A percentile compares a stretch with the other conserved stretches of the same genome.
Conservation (phyloP, 805 yeast species). For the Barnettozyma botsteinii region DNA sequence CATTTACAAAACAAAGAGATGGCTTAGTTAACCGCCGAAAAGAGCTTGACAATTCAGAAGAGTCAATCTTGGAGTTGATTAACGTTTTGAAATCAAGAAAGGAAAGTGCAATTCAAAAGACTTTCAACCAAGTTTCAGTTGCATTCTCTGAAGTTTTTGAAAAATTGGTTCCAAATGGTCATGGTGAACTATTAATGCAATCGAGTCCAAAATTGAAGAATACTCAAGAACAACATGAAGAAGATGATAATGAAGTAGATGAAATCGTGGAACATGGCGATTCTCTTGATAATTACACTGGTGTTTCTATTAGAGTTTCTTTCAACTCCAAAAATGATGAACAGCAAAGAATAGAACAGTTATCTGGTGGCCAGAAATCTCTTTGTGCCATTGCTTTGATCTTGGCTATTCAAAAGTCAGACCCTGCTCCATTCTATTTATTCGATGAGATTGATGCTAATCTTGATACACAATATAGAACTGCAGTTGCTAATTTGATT, state of each 20-base stretch:
- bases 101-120: conserved; percentile 71
- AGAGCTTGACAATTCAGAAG: conserved; percentile 65
- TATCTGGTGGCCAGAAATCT: conserved; percentile 96
- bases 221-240: conserved; percentile 13
- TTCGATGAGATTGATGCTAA: conserved; percentile 98
- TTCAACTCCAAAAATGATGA: conserved; percentile 84
- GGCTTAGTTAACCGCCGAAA: conserved; percentile 57
- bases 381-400: conserved; percentile 94
- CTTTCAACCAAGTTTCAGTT: conserved; percentile 69
- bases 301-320: conserved; percentile 83
- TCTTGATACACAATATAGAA: conserved; percentile 84
- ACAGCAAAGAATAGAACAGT: conserved; percentile 81
- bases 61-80: conserved; percentile 69
- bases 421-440: conserved; percentile 94
- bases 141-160: conserved; percentile 74
- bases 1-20: conserved; percentile 67
- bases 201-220: conserved; percentile 6
- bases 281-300: conserved; percentile 52
- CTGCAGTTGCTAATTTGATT: conserved; percentile 77
- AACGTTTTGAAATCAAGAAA: conserved; percentile 68
- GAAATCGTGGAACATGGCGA: conserved; percentile 18
- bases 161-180: conserved; percentile 76
- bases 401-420: conserved; percentile 88
- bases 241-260: conserved; percentile 21
- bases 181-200: conserved; percentile 66